phyloP scores from a whole-genome alignment of 2,329 filamentous ascomycete genomes.

The Penicillium decumbens region DNA sequence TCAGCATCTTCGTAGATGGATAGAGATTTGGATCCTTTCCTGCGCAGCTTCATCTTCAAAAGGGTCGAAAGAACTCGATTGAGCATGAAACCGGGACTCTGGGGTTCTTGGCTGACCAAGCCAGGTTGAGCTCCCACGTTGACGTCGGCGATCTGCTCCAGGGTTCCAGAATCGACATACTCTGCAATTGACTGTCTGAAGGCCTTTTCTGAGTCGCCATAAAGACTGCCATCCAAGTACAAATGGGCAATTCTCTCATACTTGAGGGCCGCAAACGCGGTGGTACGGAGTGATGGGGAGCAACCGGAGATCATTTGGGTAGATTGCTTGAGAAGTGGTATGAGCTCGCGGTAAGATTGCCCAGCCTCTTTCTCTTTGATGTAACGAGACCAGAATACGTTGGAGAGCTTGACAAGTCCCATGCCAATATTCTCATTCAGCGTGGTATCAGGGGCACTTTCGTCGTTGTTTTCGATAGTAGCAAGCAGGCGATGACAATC shows the following conservation, averaged over 20 bases:
- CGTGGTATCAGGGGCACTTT: conserved; percentile 11
- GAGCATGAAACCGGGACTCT: conserved; percentile 35
- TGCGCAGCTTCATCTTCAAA: conserved; percentile 35
- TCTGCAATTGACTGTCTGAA: conserved; percentile 41
- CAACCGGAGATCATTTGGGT: conserved; percentile 36
- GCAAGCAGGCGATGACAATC: conserved; percentile 38
- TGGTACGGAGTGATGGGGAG: conserved; percentile 30
- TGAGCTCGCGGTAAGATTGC: conserved; percentile 32
- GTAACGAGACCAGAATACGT: conserved; percentile 47
- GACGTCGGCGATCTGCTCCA: conserved; percentile 29
- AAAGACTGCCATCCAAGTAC: conserved; percentile 38
- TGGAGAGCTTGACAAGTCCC: conserved; percentile 41
- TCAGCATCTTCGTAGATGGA: conserved; percentile 32
- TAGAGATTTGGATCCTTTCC: conserved; percentile 23
- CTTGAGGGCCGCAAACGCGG: conserved; percentile 42
- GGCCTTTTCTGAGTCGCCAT: conserved; percentile 32
- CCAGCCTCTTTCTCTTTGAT: conserved; percentile 40
- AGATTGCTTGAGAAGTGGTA: conserved; percentile 40
- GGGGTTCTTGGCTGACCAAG: conserved; percentile 31
- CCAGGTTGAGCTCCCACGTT: conserved; percentile 26
- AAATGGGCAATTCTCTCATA: conserved; percentile 43
- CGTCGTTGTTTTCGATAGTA: conserved; percentile 21
- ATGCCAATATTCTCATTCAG: conserved; percentile 23
- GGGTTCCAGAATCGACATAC: conserved; percentile 36
- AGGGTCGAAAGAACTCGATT: conserved; percentile 36